These are phyloP conservation scores for Xylariaceae sp. DNA, from an alignment of 2,329 filamentous ascomycete species.

Conservation along the genomic window DNA sequence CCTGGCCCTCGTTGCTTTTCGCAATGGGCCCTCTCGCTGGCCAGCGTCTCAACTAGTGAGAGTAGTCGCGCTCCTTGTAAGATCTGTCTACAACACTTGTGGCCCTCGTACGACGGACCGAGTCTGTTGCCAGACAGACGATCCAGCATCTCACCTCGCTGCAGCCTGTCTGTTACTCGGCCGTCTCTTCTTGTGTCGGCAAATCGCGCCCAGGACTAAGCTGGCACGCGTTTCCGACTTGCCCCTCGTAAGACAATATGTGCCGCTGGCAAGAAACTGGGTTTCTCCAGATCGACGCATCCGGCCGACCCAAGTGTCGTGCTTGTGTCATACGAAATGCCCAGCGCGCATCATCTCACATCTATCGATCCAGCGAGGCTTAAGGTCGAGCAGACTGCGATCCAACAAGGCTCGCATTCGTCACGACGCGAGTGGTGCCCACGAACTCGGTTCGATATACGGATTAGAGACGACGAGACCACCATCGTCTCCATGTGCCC, in stretches of 20 bases:
- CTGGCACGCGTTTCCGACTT: conserved; percentile 26
- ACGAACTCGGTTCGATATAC: not conserved
- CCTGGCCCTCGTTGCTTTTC: too few relatives aligned
- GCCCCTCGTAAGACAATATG: conserved; percentile 25
- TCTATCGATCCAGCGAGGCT: conserved; percentile 14
- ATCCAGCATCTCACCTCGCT: conserved; percentile 21
- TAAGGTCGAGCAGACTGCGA: too few relatives aligned
- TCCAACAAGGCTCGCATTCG: not conserved
- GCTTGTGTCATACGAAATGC: conserved; percentile 30
- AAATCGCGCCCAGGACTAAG: conserved; percentile 12
- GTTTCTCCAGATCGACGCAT: conserved; percentile 35
- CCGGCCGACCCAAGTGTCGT: conserved; percentile 28
- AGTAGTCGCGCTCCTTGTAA: too few relatives aligned
- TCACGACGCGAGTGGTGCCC: not conserved
- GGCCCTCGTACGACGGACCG: not conserved
- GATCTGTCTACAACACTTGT: too few relatives aligned
- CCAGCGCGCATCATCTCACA: conserved; percentile 14
- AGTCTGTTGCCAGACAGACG: conserved; percentile 21
- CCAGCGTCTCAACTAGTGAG: too few relatives aligned
- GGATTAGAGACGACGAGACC: not conserved
- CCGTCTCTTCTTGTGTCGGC: conserved; percentile 15
- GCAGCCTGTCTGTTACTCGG: conserved; percentile 15
- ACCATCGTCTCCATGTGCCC: not conserved
- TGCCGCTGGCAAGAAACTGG: conserved; percentile 24
- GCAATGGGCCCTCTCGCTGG: too few relatives aligned